Evolutionary conservation across 257 asterid species (phyloP).

Genomic region (Coffea canephora): DNA sequence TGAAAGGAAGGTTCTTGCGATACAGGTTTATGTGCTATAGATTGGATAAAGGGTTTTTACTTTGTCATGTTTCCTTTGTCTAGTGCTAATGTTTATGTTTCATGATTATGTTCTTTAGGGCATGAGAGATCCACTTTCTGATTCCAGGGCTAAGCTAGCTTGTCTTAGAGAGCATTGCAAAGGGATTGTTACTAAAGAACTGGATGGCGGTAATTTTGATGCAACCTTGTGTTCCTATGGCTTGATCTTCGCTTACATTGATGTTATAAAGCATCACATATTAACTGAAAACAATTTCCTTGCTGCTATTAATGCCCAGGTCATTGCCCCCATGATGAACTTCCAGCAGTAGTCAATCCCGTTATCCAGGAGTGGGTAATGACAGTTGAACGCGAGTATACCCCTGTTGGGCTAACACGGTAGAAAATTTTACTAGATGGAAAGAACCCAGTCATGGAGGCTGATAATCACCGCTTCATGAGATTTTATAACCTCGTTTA

Average conservation of each 20-base stretch:
- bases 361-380: constrained; percentile 66
- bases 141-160: constrained; percentile 55
- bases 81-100: constrained; percentile 5
- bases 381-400: constrained; percentile 33
- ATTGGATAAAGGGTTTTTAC: neutral
- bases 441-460: neutral
- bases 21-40: constrained; percentile 50
- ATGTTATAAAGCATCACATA: neutral
- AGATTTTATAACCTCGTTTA: neutral
- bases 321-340: constrained; percentile 96
- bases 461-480: neutral
- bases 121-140: constrained; percentile 71
- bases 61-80: neutral
- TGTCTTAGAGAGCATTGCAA: constrained; percentile 57
- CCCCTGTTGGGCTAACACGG: constrained; percentile 33
- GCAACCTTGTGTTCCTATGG: constrained; percentile 9
- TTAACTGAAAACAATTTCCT: neutral
- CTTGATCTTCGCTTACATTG: neutral
- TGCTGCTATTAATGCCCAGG: constrained; percentile 44
- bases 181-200: constrained; percentile 57
- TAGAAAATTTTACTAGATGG: neutral
- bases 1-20: constrained; percentile 53
- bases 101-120: constrained; percentile 47
- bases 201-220: constrained; percentile 63
- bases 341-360: constrained; percentile 69